Evolutionary conservation across 257 asterid species (phyloP), one percentile per base, ranked within the genome.

Genomic region (Petrea volubilis): DNA sequence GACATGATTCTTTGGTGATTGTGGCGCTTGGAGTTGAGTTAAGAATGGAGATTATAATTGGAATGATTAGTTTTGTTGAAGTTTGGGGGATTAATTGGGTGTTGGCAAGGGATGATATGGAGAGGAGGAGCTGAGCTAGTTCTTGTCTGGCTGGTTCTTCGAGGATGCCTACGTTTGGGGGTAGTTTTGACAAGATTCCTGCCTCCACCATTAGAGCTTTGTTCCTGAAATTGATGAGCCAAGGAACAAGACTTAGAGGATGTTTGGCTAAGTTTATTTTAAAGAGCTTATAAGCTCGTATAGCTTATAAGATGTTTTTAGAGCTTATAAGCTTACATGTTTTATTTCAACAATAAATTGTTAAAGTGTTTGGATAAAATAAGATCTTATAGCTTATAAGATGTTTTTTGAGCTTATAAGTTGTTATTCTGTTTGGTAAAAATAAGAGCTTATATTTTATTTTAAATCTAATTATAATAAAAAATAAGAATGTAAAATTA

Each of bases 131-230:
- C 10, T 76, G 78, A 44, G 88, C 78, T 67, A 81, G 77, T 56
- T 85, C 87, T 74, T 81, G 86, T 61, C 66, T 81, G 0, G 75
- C 29, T 53, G 79, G 25, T 81, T 75, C 85, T 29, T 78, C 87
- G 28, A 73, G 44, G 15, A 46, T 57, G 51, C 61, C 76, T 3
- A 63, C 15, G 52, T 78, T 81, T 57, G 29, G 34, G 7, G 96
- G 89, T 77, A 89, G 55, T 80, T 75, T 81, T 67, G 90, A 67
- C 61, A 87, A 75, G 82, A 89, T 77, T 80, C 96, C 91, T 60
- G 96, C 83, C 60, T 87, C 93, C 68, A 89, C 82, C 81, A 89
- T 87, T 40, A 83, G 70, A 61, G 82, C 85, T 77, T 83, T 89
- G 87, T 83, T 86, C 82, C 96, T 89, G 88, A 36, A 83, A 78